These are phyloP conservation scores for Pseudogymnoascus sp. DNA, from an alignment of 2,329 filamentous ascomycete genomes.

Conservation along the genomic window DNA sequence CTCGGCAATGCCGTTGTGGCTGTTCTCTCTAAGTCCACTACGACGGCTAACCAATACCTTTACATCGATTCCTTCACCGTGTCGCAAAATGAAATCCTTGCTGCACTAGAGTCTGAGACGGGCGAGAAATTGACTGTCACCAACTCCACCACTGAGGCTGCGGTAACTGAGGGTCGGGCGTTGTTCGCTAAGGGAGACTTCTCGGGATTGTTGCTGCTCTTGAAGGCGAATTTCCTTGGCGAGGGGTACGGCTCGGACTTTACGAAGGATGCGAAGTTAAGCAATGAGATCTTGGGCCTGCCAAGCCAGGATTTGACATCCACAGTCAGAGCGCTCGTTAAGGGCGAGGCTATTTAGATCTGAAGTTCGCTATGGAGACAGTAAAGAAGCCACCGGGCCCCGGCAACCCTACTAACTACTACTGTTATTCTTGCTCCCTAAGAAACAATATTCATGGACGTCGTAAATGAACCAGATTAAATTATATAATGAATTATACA, in stretches of 20 bases:
- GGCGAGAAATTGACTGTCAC: conserved; percentile 26
- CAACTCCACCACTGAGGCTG: conserved; percentile 15
- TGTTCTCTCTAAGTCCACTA: conserved; percentile 31
- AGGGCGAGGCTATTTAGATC: neutral
- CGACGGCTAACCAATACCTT: conserved; percentile 30
- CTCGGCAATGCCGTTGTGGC: conserved; percentile 31
- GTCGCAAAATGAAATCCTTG: conserved; percentile 31
- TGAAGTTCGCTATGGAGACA: neutral
- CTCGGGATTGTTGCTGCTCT: conserved; percentile 15
- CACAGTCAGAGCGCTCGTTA: conserved; percentile 11
- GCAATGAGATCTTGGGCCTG: conserved; percentile 18
- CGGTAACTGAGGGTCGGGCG: conserved; percentile 16
- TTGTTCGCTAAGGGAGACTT: conserved; percentile 20
- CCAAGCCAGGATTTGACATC: conserved; percentile 14
- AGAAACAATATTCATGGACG: neutral
- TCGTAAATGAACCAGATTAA: neutral
- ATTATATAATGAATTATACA: neutral
- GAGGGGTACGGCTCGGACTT: conserved; percentile 18
- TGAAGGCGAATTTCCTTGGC: conserved; percentile 14
- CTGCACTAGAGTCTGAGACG: conserved; percentile 26
- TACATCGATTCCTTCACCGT: conserved; percentile 31
- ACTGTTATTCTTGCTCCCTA: neutral
- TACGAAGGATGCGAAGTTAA: conserved; percentile 13
- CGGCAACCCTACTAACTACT: too few species aligned
- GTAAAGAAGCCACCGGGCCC: neutral